Percentiles rank a stretch among this genome's conserved stretches.
Conservation (phyloP, 176 grass and related monocot genomes). For the Aechmea fasciata region DNA sequence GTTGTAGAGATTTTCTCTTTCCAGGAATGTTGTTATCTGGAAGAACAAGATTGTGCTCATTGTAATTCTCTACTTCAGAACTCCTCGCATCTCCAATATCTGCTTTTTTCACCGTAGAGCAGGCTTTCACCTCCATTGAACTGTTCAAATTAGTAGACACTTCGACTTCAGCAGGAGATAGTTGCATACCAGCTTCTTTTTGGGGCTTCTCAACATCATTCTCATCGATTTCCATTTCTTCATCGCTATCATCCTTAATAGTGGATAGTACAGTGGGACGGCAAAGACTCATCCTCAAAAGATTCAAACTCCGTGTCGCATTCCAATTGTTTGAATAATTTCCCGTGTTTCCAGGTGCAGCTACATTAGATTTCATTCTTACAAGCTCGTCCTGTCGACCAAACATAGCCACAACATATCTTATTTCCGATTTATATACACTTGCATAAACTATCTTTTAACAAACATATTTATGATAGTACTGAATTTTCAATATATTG, state of each 20-base stretch:
- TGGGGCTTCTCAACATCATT: constrained; percentile 70
- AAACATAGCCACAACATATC: neutral
- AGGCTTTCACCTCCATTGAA: constrained; percentile 20
- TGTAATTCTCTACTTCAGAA: constrained; percentile 18
- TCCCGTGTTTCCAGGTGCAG: constrained; percentile 33
- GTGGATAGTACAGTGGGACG: constrained; percentile 46
- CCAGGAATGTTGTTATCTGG: too few relatives aligned
- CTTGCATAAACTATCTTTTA: neutral
- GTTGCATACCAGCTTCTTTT: constrained; percentile 22
- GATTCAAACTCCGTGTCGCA: constrained; percentile 69
- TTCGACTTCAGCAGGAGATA: constrained; percentile 23
- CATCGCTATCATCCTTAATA: constrained; percentile 87
- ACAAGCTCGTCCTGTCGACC: constrained; percentile 74
- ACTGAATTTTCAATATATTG: too few relatives aligned
- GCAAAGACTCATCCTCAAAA: constrained; percentile 85
- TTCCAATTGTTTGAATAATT: constrained; percentile 54
- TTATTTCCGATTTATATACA: constrained; percentile 1
- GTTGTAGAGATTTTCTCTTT: too few relatives aligned
- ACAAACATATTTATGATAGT: too few relatives aligned
- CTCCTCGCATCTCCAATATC: constrained; percentile 19
- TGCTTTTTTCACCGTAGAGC: constrained; percentile 13
- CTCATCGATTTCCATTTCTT: constrained; percentile 99
- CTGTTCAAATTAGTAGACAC: neutral
- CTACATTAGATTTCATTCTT: constrained; percentile 69
- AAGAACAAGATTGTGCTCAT: too few relatives aligned